These are phyloP conservation scores for Collybia mongolica DNA, from an alignment of 768 basidiomycete species.

Conservation along the genomic window DNA sequence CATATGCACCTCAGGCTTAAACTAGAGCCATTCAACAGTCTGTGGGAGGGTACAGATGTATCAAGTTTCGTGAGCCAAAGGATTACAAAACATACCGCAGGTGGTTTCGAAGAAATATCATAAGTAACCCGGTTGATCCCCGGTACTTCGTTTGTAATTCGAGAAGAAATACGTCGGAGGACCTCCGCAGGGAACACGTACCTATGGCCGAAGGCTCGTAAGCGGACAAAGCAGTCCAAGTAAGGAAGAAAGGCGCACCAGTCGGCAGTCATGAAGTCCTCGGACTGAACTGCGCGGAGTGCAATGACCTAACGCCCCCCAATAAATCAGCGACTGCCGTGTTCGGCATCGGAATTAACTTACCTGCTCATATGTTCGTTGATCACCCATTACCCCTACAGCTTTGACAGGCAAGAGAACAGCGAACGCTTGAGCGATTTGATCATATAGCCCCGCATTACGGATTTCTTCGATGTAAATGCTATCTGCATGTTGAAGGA, in stretches of 20 bases:
- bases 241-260: constrained; percentile 55
- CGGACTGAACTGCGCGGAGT: constrained; percentile 92
- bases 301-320: constrained; percentile 70
- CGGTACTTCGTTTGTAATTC: constrained; percentile 96
- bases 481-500: constrained; percentile 86
- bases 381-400: constrained; percentile 97
- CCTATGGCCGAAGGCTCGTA: constrained; percentile 42
- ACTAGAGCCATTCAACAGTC: constrained; percentile 52
- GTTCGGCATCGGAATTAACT: constrained; percentile 13
- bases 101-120: constrained; percentile 97
- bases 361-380: constrained; percentile 93
- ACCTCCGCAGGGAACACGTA: constrained; percentile 95
- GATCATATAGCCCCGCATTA: constrained; percentile 85
- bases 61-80: constrained; percentile 7
- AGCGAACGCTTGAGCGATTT: constrained; percentile 96
- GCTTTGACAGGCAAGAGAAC: constrained; percentile 94
- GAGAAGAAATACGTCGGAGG: constrained; percentile 86
- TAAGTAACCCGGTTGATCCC: constrained; percentile 97
- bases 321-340: constrained; percentile 5
- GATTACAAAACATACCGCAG: constrained; percentile 57
- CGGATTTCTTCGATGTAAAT: constrained; percentile 99
- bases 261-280: constrained; percentile 99
- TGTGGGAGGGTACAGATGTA: constrained; percentile 16
- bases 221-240: constrained; percentile 3
- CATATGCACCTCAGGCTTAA: too few relatives aligned